These are phyloP conservation scores for Pleurotus pulmonarius DNA, from an alignment of 768 basidiomycete species.

Conservation along the genomic window DNA sequence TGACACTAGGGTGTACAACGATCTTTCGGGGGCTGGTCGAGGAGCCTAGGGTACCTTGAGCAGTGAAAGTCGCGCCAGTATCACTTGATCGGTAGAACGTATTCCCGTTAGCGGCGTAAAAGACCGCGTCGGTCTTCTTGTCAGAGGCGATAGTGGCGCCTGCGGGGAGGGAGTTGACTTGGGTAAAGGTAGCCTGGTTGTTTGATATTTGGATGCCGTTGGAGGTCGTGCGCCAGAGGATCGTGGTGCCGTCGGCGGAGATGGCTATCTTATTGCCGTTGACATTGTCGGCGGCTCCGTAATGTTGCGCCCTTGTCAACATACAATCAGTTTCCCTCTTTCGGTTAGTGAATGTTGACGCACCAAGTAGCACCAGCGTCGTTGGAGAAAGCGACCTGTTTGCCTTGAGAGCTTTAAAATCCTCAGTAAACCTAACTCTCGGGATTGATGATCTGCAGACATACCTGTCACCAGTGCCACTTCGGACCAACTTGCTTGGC, in stretches of 20 bases:
- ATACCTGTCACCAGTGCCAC: conserved; percentile 48
- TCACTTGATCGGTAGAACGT: conserved; percentile 61
- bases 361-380: conserved; percentile 54
- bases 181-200: conserved; percentile 41
- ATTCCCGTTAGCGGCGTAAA: conserved; percentile 55
- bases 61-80: conserved; percentile 48
- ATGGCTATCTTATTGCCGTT: conserved; percentile 39
- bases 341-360: not conserved
- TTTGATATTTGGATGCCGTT: conserved; percentile 53
- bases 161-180: conserved; percentile 50
- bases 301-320: conserved; percentile 42
- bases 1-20: conserved; percentile 47
- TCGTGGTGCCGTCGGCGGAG: conserved; percentile 51
- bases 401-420: conserved; percentile 32
- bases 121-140: conserved; percentile 51
- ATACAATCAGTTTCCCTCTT: not conserved
- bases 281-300: conserved; percentile 49
- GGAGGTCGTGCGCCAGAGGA: conserved; percentile 51
- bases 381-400: conserved; percentile 55
- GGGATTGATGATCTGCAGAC: not conserved
- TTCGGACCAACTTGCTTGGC: conserved; percentile 33
- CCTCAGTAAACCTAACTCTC: not conserved
- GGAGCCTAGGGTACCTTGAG: conserved; percentile 38
- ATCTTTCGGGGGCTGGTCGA: conserved; percentile 50
- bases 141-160: conserved; percentile 58